Conservation (phyloP, 805 yeast genomes). For the Candida dajiaensis region DNA sequence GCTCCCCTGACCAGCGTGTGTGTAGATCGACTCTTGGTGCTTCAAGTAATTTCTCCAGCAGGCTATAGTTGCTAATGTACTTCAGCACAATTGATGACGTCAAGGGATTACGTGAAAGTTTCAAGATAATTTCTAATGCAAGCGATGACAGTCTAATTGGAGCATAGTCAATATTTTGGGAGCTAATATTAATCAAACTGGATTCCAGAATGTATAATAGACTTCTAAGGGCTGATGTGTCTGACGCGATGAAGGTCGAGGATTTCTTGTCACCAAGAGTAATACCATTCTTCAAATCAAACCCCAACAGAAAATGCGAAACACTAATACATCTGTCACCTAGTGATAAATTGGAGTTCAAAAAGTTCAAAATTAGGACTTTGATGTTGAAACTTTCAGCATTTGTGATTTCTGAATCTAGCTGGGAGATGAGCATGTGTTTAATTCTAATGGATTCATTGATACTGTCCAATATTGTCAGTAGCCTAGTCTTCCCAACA, state of each 20-base stretch:
- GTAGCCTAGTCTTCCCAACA: conserved; percentile 50
- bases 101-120: conserved; percentile 50
- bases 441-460: conserved; percentile 75
- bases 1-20: conserved; percentile 50
- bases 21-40: conserved; percentile 45
- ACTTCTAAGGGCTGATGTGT: conserved; percentile 49
- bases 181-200: conserved; percentile 38
- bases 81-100: conserved; percentile 47
- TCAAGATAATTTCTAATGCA: conserved; percentile 55
- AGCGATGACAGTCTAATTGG: conserved; percentile 54
- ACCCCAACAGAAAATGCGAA: conserved; percentile 77
- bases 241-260: conserved; percentile 47
- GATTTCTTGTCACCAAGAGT: conserved; percentile 39
- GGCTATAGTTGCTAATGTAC: conserved; percentile 44
- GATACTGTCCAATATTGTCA: conserved; percentile 66
- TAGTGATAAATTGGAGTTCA: conserved; percentile 42
- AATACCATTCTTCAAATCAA: conserved; percentile 45
- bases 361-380: conserved; percentile 50
- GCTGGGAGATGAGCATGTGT: conserved; percentile 64
- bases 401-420: conserved; percentile 40
- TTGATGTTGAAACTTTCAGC: conserved; percentile 43
- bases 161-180: conserved; percentile 39
- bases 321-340: conserved; percentile 42
- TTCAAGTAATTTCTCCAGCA: conserved; percentile 46
- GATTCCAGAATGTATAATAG: conserved; percentile 45